A percentile compares a stretch with the other conserved stretches of the same genome.
Conservation (phyloP, 176 grass and related monocot species). For the Triticum urartu region DNA sequence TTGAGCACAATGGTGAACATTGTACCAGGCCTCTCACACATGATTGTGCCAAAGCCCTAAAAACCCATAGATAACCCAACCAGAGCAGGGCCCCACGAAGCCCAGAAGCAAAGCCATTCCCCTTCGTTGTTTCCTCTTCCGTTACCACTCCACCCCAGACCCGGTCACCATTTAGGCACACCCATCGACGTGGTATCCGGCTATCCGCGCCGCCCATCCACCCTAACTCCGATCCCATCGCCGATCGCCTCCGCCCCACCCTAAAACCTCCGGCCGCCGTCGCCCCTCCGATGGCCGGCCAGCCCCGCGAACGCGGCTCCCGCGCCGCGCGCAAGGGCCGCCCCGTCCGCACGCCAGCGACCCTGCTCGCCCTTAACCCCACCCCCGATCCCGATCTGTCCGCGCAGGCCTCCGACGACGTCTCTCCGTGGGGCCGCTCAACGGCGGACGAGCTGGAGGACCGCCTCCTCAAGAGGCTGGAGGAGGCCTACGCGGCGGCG, state of each 20-base stretch:
- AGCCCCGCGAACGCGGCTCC: conserved; percentile 35
- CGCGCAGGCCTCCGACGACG: conserved; percentile 21
- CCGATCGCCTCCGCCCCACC: conserved; percentile 5
- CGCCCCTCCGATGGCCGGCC: conserved; percentile 34
- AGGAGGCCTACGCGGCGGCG: conserved; percentile 82
- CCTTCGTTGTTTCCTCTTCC: conserved; percentile 12
- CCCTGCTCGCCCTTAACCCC: conserved; percentile 16
- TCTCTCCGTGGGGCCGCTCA: conserved; percentile 47
- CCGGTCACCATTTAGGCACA: conserved; percentile 27
- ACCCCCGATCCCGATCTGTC: conserved; percentile 50
- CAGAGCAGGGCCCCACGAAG: not conserved
- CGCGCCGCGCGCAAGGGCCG: conserved; percentile 31
- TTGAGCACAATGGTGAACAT: not conserved
- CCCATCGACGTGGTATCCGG: conserved; percentile 36
- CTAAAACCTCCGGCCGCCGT: conserved; percentile 22
- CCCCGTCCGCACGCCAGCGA: conserved; percentile 17
- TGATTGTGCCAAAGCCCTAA: not conserved
- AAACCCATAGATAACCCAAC: not conserved
- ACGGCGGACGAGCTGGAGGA: conserved; percentile 76
- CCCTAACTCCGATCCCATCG: conserved; percentile 36
- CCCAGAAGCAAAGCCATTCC: conserved; percentile 16
- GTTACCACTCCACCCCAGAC: conserved; percentile 1
- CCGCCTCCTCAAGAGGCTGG: conserved; percentile 67
- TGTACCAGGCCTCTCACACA: not conserved
- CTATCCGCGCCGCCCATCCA: conserved; percentile 21